Evolutionary conservation across 1,284 basidiomycete species (phyloP), one percentile per base, ranked within the genome.

Genomic region (Polyporus tsugae): DNA sequence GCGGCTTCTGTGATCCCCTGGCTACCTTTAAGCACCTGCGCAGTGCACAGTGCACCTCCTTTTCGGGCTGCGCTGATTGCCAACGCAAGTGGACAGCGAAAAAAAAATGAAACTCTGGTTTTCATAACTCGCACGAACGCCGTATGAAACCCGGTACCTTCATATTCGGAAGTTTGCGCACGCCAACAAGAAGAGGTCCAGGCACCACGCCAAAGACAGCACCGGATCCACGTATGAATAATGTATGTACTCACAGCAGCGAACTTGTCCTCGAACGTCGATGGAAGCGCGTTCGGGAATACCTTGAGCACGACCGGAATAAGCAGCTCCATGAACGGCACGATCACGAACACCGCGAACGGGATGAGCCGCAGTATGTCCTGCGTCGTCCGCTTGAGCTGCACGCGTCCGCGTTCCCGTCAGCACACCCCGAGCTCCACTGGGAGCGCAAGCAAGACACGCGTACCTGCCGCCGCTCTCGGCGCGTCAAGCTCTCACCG

Each of bases 281-380:
- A 97, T 0, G 97, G 98, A 5, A 99, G 89, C 96, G 99, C 99
- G 82, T 96, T 99, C 35, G 97, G 97, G 89, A 99, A 99, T 62
- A 99, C 83, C 81, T 97, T 98, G 75, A 99, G 88, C 0, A 96
- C 96, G 42, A 99, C 95, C 2, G 98, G 97, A 1, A 99, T 88
- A n/a, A 99, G 86, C 33, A 99, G 80, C 79, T 99, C 98, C 95
- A 99, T 99, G 85, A 98, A 98, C 1, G 98, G 97, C 10, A 99
- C 95, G 75, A 99, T 86, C 69, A 99, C 81, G 82, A 99, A 99
- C 62, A 96, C 95, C 13, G 95, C 90, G 80, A 99, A 99, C 1
- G 97, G 97, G 49, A 99, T 91, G 25, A 99, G 89, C 49, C 98
- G 90, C 65, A 99, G 81, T 39, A 99, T 78, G 79, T 99, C 97